phyloP scores from a whole-genome alignment of 2,329 filamentous ascomycete genomes.

The Coniochaeta sp. region DNA sequence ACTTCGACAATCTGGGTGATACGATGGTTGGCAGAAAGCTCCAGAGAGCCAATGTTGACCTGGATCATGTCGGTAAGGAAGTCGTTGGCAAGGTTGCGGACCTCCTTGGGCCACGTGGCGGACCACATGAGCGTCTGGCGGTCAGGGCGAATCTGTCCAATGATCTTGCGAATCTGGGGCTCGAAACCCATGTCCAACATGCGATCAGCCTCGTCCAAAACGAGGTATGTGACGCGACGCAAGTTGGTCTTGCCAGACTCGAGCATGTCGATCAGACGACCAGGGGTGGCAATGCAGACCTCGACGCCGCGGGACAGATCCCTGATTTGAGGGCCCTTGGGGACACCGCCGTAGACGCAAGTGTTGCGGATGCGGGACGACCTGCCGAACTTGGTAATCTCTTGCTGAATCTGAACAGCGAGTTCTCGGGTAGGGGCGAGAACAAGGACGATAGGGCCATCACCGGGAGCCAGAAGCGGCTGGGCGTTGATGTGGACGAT shows the following conservation, averaged over 20 bases:
- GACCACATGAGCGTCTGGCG: constrained; percentile 99
- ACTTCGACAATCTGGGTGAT: constrained; percentile 98
- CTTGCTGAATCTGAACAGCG: constrained; percentile 96
- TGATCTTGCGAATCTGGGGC: constrained; percentile 98
- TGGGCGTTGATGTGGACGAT: constrained; percentile 99
- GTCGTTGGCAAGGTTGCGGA: constrained; percentile 82
- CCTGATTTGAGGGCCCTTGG: constrained; percentile 93
- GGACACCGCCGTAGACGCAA: constrained; percentile 97
- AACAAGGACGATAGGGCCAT: constrained; percentile 93
- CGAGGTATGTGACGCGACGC: constrained; percentile 93
- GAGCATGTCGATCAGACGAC: constrained; percentile 97
- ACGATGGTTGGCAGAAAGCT: constrained; percentile 92
- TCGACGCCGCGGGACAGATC: constrained; percentile 93
- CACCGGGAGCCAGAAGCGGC: constrained; percentile 87
- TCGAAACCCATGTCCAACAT: constrained; percentile 99
- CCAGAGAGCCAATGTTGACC: constrained; percentile 96
- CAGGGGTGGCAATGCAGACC: constrained; percentile 96
- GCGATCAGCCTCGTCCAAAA: constrained; percentile 97
- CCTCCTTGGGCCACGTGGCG: constrained; percentile 98
- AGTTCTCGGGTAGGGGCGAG: constrained; percentile 95
- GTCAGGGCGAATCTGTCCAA: constrained; percentile 93
- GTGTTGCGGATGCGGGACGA: constrained; percentile 98
- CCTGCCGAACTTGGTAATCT: constrained; percentile 97
- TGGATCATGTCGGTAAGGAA: constrained; percentile 96
- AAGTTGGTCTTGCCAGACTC: constrained; percentile 98